phyloP scores from a whole-genome alignment of 164 flowering plant genomes.

The Stephania cephalantha region DNA sequence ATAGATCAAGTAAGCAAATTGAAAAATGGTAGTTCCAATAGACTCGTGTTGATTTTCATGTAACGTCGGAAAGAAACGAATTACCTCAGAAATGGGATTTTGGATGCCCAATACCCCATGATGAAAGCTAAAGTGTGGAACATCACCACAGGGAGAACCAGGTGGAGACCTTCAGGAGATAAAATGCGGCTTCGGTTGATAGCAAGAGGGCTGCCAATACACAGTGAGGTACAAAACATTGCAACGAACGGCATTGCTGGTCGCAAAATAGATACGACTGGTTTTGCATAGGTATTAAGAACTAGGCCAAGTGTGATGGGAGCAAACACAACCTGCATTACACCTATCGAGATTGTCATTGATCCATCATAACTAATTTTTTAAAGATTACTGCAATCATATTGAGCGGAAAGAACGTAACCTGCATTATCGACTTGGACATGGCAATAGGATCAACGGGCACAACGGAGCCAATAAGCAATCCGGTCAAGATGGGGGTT shows the following conservation, averaged over 20 bases:
- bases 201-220: constrained; percentile 97
- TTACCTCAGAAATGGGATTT: constrained; percentile 70
- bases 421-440: constrained; percentile 97
- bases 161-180: constrained; percentile 63
- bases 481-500: constrained; percentile 82
- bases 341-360: constrained; percentile 1
- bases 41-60: not conserved
- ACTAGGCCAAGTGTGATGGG: constrained; percentile 72
- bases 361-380: constrained; percentile 4
- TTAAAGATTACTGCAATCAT: not conserved
- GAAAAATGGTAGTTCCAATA: too few species aligned
- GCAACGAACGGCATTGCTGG: constrained; percentile 96
- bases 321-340: constrained; percentile 74
- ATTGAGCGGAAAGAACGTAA: constrained; percentile 10
- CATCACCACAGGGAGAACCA: constrained; percentile 67
- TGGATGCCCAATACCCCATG: constrained; percentile 79
- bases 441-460: constrained; percentile 91
- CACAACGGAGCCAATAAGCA: constrained; percentile 86
- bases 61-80: not conserved
- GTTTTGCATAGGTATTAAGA: constrained; percentile 87
- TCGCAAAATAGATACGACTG: constrained; percentile 54
- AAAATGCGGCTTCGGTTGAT: constrained; percentile 68
- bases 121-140: constrained; percentile 72
- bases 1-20: too few species aligned
- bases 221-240: constrained; percentile 86